Base-by-base conservation (phyloP, 768 basidiomycete genomes). In the Boletus rubescentipes region DNA sequence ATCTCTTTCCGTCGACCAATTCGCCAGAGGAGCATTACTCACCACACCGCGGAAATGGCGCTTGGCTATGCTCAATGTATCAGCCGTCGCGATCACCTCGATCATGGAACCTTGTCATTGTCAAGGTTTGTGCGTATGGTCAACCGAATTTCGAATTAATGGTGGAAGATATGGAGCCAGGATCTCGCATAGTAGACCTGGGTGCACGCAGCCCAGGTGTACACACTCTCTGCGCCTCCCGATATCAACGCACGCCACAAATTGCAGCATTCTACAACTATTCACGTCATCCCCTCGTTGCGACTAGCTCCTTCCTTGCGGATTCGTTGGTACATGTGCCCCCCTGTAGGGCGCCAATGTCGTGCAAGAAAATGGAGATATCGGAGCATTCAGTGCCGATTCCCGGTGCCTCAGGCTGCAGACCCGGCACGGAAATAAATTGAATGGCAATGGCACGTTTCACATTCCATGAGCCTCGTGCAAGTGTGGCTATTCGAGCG, bases 21-120 rank as follows among this genome's bases (percentile, higher is more conserved):
- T 21, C 21, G 5, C 18, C 23, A 29, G 9, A 20, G 23, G 7
- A 21, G 29, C 12, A 26, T 56, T 38, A 46, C 18, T 52, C 38
- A 34, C 40, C 32, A 26, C 20, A 23, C 34, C 42, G 41, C 62
- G 57, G 60, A 65, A 50, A 65, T 63, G 38, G 44, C 21, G 21
- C 15, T 16, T 46, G 63, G 55, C 63, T 60, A 57, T 63, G 62
- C 54, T 45, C 57, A 32, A 56, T 46, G n/a, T 62, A 30, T 35
- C 47, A 40, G 16, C 47, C 43, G 16, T 30, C 35, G 21, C 34
- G 45, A 35, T 29, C 43, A 26, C 46, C 23, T 52, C 44, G 37
- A 37, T 51, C 26, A 31, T 39, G 30, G n/a, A 11, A 26, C 47
- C 29, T 40, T 30, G n/a, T 21, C 23, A 11, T 49, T 37, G 42